Base-by-base conservation (phyloP, 805 yeast species). In the Candida chauliodis region DNA sequence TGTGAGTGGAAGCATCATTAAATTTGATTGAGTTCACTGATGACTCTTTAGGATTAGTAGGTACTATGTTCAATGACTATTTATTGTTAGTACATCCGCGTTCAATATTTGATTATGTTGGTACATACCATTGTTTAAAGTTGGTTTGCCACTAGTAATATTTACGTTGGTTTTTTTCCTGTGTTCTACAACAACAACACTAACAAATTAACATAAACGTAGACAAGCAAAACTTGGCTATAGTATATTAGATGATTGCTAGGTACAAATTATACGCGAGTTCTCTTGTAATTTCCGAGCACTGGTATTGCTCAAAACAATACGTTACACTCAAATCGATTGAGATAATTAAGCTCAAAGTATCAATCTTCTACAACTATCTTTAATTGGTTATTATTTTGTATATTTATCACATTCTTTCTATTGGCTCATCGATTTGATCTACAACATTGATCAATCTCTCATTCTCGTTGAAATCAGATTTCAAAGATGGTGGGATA, bases 1-100 rank as follows among this genome's bases (percentile, higher is more conserved):
- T 81, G 18, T 84, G 79, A 22, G 72, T 75, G 3, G 89, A 84
- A 0, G 74, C 62, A 10, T 71, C 72, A 2, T 79, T 80, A 43
- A 61, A 74, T 20, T 71, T 58, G 34, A 73, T 71, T 34, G 79
- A 69, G 50, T 75, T 69, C 30, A 83, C 77, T 20, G 66, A 47
- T 4, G 75, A 56, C 23, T 62, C 61, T 44, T 71, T 70, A 21
- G 64, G 50, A 41, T 63, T 60, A 26, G 66, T 68, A 37, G 93
- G 93, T 7, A 79, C 71, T 30, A 81, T 44, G 66, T 75, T 74
- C 47, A 74, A 55, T 3, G 77, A 66, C 76, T 71, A 46, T n/a
- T 5, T 6, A 17, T 21, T 27, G 41, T 37, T 36, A 10, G 40
- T 27, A 11, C 14, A 21, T 10, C 7, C 10, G 24, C n/a, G n/a